Conservation (phyloP, 768 basidiomycete genomes). For the Tremella mesenterica region DNA sequence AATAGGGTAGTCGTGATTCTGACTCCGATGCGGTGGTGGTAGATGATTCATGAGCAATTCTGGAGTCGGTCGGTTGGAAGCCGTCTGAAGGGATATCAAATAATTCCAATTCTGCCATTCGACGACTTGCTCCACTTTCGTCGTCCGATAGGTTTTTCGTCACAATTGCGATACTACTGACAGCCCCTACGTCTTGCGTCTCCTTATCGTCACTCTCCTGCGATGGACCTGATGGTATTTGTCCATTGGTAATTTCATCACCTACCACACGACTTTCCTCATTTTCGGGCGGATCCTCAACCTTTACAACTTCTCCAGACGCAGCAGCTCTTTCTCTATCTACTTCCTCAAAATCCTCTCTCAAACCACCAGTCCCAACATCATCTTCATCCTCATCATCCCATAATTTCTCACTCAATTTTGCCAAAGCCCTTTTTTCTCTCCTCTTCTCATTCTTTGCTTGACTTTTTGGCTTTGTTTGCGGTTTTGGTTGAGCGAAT, state of each 20-base stretch:
- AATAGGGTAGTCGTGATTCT: no score
- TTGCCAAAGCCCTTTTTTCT: constrained; percentile 64
- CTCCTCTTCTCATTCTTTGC: constrained; percentile 77
- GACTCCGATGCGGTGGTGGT: no score
- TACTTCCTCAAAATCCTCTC: constrained; percentile 26
- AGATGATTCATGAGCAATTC: not conserved
- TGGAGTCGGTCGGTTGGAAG: no score
- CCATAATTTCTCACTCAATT: constrained; percentile 43
- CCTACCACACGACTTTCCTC: not conserved
- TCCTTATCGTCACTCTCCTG: no score
- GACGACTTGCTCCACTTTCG: not conserved
- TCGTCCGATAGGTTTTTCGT: no score
- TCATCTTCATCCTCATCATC: constrained; percentile 82
- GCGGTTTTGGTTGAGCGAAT: constrained; percentile 11
- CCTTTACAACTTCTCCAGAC: not conserved
- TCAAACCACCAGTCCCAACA: constrained; percentile 37
- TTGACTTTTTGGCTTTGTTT: constrained; percentile 48
- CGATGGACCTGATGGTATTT: no score
- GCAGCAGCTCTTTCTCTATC: constrained; percentile 8
- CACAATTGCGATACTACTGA: no score
- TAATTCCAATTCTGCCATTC: not conserved
- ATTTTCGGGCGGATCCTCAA: not conserved
- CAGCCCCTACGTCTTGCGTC: no score
- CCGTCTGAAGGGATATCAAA: not conserved
- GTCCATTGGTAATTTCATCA: not conserved